Evolutionary conservation across 495 filamentous ascomycete species (phyloP).

Genomic region (Gamarada debralockiae): DNA sequence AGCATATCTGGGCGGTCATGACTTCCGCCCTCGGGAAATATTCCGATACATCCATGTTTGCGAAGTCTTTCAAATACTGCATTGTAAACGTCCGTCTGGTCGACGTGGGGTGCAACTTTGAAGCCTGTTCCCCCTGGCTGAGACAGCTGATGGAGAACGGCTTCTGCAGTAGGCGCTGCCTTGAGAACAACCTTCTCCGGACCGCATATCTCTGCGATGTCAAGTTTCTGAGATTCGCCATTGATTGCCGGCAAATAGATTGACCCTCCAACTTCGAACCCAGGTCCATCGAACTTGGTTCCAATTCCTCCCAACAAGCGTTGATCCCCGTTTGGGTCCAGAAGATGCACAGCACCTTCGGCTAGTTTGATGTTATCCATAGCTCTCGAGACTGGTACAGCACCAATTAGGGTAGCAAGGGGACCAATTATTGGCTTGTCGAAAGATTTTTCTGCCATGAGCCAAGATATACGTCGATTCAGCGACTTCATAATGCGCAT

Average conservation of each 20-base stretch:
- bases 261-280: constrained; percentile 71
- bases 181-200: constrained; percentile 79
- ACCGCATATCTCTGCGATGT: constrained; percentile 72
- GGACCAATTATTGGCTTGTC: constrained; percentile 1
- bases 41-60: constrained; percentile 84
- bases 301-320: constrained; percentile 72
- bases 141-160: constrained; percentile 43
- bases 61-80: constrained; percentile 78
- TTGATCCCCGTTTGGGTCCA: constrained; percentile 76
- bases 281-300: constrained; percentile 66
- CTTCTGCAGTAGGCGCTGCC: constrained; percentile 68
- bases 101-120: constrained; percentile 85
- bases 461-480: constrained; percentile 16
- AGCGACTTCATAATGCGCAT: constrained; percentile 12
- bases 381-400: constrained; percentile 71
- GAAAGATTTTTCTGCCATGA: constrained; percentile 16
- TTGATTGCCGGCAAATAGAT: constrained; percentile 80
- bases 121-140: constrained; percentile 80
- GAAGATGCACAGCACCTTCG: constrained; percentile 76
- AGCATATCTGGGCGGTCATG: constrained; percentile 89
- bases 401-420: not conserved
- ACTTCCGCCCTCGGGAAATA: constrained; percentile 95
- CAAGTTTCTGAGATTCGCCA: constrained; percentile 67
- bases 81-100: constrained; percentile 86
- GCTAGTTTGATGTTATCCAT: constrained; percentile 79